These are phyloP conservation scores for Leptodontidium sp. DNA, from an alignment of 2,329 filamentous ascomycete species.

Conservation along the genomic window DNA sequence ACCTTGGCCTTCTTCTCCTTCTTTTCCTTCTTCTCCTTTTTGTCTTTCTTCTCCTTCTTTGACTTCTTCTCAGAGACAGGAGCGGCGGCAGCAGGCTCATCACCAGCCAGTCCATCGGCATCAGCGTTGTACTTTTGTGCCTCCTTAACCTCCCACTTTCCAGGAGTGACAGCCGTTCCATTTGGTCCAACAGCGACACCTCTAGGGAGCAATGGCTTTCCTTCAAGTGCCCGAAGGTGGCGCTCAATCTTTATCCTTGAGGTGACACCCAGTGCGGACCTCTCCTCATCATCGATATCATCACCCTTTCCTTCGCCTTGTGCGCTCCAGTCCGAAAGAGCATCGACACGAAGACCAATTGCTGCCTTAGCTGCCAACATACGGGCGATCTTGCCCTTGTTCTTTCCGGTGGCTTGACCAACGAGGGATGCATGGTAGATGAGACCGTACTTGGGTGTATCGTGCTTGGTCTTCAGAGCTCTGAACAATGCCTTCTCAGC, in stretches of 20 bases:
- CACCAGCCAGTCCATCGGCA: constrained; percentile 81
- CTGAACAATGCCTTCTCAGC: constrained; percentile 99
- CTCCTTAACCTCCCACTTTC: constrained; percentile 92
- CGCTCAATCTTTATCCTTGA: constrained; percentile 79
- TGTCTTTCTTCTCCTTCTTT: constrained; percentile 59
- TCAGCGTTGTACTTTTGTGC: constrained; percentile 94
- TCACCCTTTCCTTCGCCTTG: constrained; percentile 70
- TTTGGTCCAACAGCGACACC: constrained; percentile 79
- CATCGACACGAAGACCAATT: constrained; percentile 91
- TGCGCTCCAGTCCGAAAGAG: constrained; percentile 78
- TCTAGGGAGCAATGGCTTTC: constrained; percentile 84
- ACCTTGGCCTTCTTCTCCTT: constrained; percentile 49
- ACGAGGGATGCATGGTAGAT: constrained; percentile 94
- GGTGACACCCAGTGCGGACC: constrained; percentile 78
- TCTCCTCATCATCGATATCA: constrained; percentile 85
- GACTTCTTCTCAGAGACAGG: constrained; percentile 55
- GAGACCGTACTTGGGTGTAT: constrained; percentile 97
- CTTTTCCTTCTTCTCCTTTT: constrained; percentile 53
- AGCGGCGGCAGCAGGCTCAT: constrained; percentile 66
- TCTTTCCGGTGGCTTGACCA: constrained; percentile 95
- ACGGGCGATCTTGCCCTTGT: constrained; percentile 99
- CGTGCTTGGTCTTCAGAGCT: constrained; percentile 98
- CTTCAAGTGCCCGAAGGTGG: constrained; percentile 80
- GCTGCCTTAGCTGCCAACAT: constrained; percentile 94
- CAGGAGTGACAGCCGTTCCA: constrained; percentile 65